Percentiles rank a stretch among this genome's conserved stretches.
These are phyloP conservation scores for Monosporascus cannonballus DNA, from an alignment of 2,329 filamentous ascomycete genomes.

Conservation along the genomic window DNA sequence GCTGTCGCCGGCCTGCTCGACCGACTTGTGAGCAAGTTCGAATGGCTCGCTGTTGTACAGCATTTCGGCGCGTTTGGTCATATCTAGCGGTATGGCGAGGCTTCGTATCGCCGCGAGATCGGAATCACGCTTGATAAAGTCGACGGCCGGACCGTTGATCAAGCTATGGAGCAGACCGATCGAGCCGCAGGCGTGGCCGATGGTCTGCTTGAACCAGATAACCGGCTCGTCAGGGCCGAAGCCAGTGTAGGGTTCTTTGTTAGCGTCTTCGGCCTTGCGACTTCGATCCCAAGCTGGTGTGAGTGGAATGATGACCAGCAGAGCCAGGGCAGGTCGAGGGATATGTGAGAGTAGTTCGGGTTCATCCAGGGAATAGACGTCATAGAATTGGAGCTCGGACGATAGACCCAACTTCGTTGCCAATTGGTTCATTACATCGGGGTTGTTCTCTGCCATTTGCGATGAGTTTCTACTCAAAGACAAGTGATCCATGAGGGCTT, in stretches of 20 bases:
- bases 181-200: slow-evolving; percentile 74
- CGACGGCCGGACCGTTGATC: slow-evolving; percentile 59
- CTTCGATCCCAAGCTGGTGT: slow-evolving; percentile 32
- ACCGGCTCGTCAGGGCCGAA: slow-evolving; percentile 56
- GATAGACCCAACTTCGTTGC: slow-evolving; percentile 68
- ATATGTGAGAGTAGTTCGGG: slow-evolving; percentile 69
- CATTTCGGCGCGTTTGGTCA: slow-evolving; percentile 56
- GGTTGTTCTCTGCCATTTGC: slow-evolving; percentile 51
- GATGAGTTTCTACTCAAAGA: background rate
- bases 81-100: slow-evolving; percentile 57
- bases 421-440: slow-evolving; percentile 70
- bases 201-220: slow-evolving; percentile 81
- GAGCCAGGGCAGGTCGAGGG: slow-evolving; percentile 68
- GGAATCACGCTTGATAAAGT: slow-evolving; percentile 47
- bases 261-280: slow-evolving; percentile 30
- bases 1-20: slow-evolving; percentile 64
- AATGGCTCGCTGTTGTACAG: slow-evolving; percentile 66
- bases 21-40: slow-evolving; percentile 66
- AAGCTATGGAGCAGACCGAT: slow-evolving; percentile 71
- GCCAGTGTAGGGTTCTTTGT: slow-evolving; percentile 10
- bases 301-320: slow-evolving; percentile 75
- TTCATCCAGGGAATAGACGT: slow-evolving; percentile 77
- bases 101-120: slow-evolving; percentile 53
- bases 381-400: slow-evolving; percentile 63
- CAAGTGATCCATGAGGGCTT: no score